Evolutionary conservation across 768 basidiomycete genomes (phyloP), one percentile per base, ranked within the genome.

Genomic region (Tylopilus plumbeoviolaceoides): DNA sequence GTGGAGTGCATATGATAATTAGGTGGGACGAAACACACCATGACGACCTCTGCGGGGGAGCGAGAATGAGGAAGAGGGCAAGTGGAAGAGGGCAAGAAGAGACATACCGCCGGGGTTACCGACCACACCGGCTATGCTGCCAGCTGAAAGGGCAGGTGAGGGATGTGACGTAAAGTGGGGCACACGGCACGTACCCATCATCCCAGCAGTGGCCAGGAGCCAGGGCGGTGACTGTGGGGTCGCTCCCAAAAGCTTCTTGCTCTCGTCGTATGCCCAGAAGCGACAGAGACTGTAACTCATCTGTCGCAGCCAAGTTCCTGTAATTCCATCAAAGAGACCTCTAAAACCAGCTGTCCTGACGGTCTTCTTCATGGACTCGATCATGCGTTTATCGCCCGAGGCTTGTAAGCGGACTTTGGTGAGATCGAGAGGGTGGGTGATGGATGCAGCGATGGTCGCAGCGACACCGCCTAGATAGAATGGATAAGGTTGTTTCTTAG

Each of bases 201-300:
- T 84, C 15, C 92, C 92, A 46, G 92, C 91, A 10, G 76, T 49
- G 1, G 85, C 90, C 40, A 95, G 77, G 68, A 91, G 83, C 85
- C 85, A 94, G 11, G 89, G 83, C 3, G 91, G 83, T 0, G 85
- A 78, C 58, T 87, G 78, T 62, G 69, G 61, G 70, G 72, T 76
- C 14, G 87, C 87, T 20, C 88, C 88, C 0, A 94, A 61, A 7
- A 86, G 58, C 74, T 87, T 91, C 77, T 93, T 95, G 67, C 86
- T 89, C 73, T 90, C 87, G 57, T 94, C 91, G 68, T 94, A 92
- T 15, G 89, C 90, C 83, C 90, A 93, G 75, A 93, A 95, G n/a
- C 91, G 78, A 68, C 89, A 91, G 67, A 93, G 75, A 40, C 89
- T 91, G 72, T 95, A 95, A 31, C 85, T 89, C 90, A 94, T 91